A percentile compares a stretch with the other conserved stretches of the same genome.
These are phyloP conservation scores for Blastobotrys parvus DNA, from an alignment of 805 yeast species.

Conservation along the genomic window DNA sequence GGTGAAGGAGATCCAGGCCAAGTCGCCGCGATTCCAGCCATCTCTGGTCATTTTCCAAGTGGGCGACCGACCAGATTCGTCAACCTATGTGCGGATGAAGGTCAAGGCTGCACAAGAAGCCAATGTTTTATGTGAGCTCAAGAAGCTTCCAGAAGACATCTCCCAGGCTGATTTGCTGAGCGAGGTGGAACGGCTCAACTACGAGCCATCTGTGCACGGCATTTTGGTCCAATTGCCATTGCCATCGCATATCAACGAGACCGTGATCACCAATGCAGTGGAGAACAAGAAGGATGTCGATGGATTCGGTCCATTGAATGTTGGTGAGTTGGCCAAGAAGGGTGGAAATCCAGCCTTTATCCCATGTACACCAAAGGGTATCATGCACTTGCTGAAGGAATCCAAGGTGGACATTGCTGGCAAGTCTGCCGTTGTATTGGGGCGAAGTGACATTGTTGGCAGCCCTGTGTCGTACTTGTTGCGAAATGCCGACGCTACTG, in stretches of 20 bases:
- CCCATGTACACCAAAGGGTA: conserved; percentile 96
- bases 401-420: conserved; percentile 62
- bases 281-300: conserved; percentile 85
- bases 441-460: conserved; percentile 97
- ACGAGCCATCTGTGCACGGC: conserved; percentile 74
- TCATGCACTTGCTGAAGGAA: conserved; percentile 67
- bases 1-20: conserved; percentile 36
- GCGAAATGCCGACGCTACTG: conserved; percentile 73
- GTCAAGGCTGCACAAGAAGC: conserved; percentile 81
- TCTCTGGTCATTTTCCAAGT: conserved; percentile 80
- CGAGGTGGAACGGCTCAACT: conserved; percentile 55
- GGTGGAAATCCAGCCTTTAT: conserved; percentile 75
- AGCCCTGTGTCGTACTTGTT: conserved; percentile 82
- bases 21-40: conserved; percentile 54
- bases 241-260: conserved; percentile 75
- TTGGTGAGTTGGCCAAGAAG: conserved; percentile 85
- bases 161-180: conserved; percentile 50
- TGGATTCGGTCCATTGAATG: conserved; percentile 82
- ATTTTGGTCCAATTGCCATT: conserved; percentile 84
- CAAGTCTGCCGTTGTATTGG: conserved; percentile 80
- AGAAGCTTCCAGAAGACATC: conserved; percentile 55
- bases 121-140: conserved; percentile 58
- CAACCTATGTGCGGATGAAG: conserved; percentile 87
- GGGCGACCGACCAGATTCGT: conserved; percentile 84
- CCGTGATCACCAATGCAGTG: conserved; percentile 69